A percentile compares a stretch with the other conserved stretches of the same genome.
Evolutionary conservation across 495 filamentous ascomycete species (phyloP).

Genomic region (Neurospora tetrasperma): DNA sequence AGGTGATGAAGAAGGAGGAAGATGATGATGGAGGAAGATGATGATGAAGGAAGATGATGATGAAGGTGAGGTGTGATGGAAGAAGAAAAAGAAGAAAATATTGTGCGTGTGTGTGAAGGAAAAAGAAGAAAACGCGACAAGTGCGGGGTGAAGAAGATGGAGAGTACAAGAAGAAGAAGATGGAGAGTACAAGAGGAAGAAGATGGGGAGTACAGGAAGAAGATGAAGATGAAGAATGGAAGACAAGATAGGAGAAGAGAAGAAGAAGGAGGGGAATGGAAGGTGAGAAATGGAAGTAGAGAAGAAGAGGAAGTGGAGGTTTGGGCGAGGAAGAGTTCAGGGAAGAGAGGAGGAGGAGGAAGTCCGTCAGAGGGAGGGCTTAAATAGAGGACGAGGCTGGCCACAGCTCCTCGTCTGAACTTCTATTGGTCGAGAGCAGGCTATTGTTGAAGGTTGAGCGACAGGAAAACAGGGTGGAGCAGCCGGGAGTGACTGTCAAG

Average conservation of each 20-base stretch:
- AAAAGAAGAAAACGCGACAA: background rate
- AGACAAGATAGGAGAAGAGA: background rate
- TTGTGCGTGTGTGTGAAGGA: background rate
- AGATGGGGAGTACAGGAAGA: background rate
- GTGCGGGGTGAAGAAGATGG: background rate
- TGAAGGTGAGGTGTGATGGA: background rate
- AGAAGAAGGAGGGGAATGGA: background rate
- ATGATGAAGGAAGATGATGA: background rate
- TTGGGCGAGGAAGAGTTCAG: background rate
- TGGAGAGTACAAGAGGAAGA: background rate
- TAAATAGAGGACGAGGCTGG: background rate
- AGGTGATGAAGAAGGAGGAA: background rate
- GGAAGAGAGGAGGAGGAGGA: background rate
- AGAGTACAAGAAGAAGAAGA: background rate
- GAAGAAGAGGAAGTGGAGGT: background rate
- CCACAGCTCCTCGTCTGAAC: background rate
- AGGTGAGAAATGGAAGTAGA: background rate
- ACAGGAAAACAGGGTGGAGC: slow-evolving; percentile 2
- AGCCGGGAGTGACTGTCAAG: slow-evolving; percentile 5
- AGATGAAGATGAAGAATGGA: background rate
- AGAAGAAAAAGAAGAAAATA: background rate
- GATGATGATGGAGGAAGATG: background rate
- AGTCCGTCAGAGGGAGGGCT: background rate
- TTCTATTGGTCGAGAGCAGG: slow-evolving; percentile 1
- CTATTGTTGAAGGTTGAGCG: slow-evolving; percentile 6